Conservation (phyloP, 495 filamentous ascomycete genomes). For the Filosporella fistucella region DNA sequence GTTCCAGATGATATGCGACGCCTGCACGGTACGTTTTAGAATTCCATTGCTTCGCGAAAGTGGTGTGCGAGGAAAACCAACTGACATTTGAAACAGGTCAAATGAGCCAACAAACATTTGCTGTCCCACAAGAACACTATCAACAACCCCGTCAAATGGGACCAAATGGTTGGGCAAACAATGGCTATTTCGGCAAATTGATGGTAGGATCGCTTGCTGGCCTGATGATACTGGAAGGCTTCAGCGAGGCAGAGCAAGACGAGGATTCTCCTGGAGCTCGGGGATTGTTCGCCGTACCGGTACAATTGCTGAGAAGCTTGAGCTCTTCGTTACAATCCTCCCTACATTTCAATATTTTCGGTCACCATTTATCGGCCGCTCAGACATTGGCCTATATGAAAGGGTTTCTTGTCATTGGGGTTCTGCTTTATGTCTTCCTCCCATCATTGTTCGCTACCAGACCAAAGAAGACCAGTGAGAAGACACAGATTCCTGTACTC, state of each 20-base stretch:
- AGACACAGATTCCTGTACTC: constrained; percentile 28
- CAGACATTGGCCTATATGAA: constrained; percentile 47
- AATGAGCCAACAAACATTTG: constrained; percentile 22
- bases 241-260: constrained; percentile 52
- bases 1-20: constrained; percentile 74
- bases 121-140: constrained; percentile 33
- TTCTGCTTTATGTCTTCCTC: constrained; percentile 62
- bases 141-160: constrained; percentile 41
- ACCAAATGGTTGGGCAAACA: constrained; percentile 36
- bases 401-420: constrained; percentile 57
- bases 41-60: not conserved
- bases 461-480: constrained; percentile 28
- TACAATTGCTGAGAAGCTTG: constrained; percentile 43
- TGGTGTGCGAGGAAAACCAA: not conserved
- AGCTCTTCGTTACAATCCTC: constrained; percentile 9
- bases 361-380: constrained; percentile 36
- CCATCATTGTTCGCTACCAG: constrained; percentile 60
- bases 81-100: not conserved
- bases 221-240: constrained; percentile 82
- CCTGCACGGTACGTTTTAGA: constrained; percentile 41
- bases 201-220: constrained; percentile 91
- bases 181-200: constrained; percentile 58
- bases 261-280: constrained; percentile 56
- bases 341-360: constrained; percentile 36
- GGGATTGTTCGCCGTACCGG: constrained; percentile 65